Percentiles rank a stretch among this genome's conserved stretches.
phyloP scores from a whole-genome alignment of 1,284 basidiomycete species.

The Marasmius fiardii region DNA sequence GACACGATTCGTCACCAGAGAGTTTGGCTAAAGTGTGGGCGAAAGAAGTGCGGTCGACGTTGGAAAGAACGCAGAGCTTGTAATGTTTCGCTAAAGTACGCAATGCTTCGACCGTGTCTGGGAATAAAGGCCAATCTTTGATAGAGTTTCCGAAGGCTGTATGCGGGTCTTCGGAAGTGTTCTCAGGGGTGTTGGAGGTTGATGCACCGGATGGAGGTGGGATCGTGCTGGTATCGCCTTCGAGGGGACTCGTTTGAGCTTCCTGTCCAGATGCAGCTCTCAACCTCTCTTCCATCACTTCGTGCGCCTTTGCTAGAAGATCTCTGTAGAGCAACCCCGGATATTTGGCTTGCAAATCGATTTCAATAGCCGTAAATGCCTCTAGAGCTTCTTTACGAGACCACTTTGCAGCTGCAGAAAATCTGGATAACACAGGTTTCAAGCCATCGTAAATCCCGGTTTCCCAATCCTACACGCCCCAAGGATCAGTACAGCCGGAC shows the following conservation, averaged over 20 bases:
- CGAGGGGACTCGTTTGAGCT: slow-evolving; percentile 16
- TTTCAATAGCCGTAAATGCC: slow-evolving; percentile 53
- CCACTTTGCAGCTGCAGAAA: slow-evolving; percentile 40
- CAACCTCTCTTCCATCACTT: slow-evolving; percentile 38
- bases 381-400: slow-evolving; percentile 47
- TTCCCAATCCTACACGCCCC: slow-evolving; percentile 78
- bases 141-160: slow-evolving; percentile 56
- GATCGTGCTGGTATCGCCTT: slow-evolving; percentile 15
- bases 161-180: slow-evolving; percentile 24
- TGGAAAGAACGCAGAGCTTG: slow-evolving; percentile 69
- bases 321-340: slow-evolving; percentile 59
- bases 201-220: slow-evolving; percentile 16
- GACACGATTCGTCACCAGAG: slow-evolving; percentile 32
- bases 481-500: too few relatives aligned
- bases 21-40: slow-evolving; percentile 55
- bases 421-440: slow-evolving; percentile 45
- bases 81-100: slow-evolving; percentile 54
- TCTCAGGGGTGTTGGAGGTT: slow-evolving; percentile 13
- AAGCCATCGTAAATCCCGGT: slow-evolving; percentile 55
- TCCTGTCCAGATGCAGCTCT: slow-evolving; percentile 22
- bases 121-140: slow-evolving; percentile 59
- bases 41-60: slow-evolving; percentile 68
- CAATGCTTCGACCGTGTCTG: slow-evolving; percentile 62
- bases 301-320: slow-evolving; percentile 53
- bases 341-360: slow-evolving; percentile 51